phyloP scores from a whole-genome alignment of 768 basidiomycete species.

The Termitomyces bulborhizus region DNA sequence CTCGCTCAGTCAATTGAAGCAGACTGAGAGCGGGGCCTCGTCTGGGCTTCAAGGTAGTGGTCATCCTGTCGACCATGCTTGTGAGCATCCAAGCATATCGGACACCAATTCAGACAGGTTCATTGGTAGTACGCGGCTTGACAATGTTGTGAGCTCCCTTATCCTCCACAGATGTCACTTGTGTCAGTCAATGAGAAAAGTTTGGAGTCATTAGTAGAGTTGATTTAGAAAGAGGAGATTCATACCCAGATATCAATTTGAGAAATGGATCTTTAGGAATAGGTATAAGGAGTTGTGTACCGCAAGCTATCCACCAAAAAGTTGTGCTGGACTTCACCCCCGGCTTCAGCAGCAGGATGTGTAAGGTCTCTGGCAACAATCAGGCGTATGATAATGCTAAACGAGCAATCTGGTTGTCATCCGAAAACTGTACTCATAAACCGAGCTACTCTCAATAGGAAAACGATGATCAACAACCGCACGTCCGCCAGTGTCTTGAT shows the following conservation, averaged over 20 bases:
- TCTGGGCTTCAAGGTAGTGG: slow-evolving; percentile 42
- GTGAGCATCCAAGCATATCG: slow-evolving; percentile 45
- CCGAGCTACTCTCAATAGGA: slow-evolving; percentile 36
- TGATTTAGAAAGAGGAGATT: background rate
- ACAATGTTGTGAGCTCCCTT: slow-evolving; percentile 35
- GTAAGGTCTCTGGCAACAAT: slow-evolving; percentile 4
- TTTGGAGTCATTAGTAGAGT: slow-evolving; percentile 21
- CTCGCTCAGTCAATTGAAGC: slow-evolving; percentile 42
- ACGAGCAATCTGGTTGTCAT: slow-evolving; percentile 24
- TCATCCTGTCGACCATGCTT: slow-evolving; percentile 59
- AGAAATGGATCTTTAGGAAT: slow-evolving; percentile 35
- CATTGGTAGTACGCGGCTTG: slow-evolving; percentile 51
- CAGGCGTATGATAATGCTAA: background rate
- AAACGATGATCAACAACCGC: slow-evolving; percentile 36
- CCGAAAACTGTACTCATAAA: slow-evolving; percentile 39
- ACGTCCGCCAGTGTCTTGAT: slow-evolving; percentile 33
- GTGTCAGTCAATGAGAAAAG: slow-evolving; percentile 29
- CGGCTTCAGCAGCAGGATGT: background rate
- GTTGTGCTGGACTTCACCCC: slow-evolving; percentile 16
- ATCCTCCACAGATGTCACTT: slow-evolving; percentile 51
- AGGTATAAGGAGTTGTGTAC: slow-evolving; percentile 39
- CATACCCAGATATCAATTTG: slow-evolving; percentile 56
- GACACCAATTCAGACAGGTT: slow-evolving; percentile 66
- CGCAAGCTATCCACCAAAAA: slow-evolving; percentile 46
- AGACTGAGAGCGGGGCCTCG: slow-evolving; percentile 30